A percentile compares a stretch with the other conserved stretches of the same genome.
Conservation (phyloP, 1,284 basidiomycete genomes). For the Sphaerobolus stellatus region DNA sequence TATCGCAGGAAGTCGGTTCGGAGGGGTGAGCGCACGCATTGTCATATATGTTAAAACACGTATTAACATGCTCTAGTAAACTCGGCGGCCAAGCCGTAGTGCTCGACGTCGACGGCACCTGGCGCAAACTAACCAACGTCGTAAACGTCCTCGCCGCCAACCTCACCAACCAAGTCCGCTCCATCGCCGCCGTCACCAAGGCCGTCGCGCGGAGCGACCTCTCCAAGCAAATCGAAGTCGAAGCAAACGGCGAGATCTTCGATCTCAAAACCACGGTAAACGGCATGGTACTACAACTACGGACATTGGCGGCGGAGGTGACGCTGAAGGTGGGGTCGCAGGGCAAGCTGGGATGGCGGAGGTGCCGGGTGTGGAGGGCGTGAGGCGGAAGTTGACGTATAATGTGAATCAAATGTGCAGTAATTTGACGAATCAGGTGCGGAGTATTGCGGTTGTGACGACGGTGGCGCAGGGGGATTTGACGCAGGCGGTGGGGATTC, state of each 20-base stretch:
- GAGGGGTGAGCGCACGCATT: slow-evolving; percentile 60
- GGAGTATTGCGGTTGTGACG: slow-evolving; percentile 88
- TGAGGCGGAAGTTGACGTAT: slow-evolving; percentile 89
- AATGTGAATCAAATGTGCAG: slow-evolving; percentile 95
- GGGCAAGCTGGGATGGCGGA: slow-evolving; percentile 91
- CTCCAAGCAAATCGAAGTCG: slow-evolving; percentile 94
- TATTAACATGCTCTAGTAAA: slow-evolving; percentile 51
- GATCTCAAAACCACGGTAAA: slow-evolving; percentile 99
- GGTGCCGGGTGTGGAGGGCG: slow-evolving; percentile 93
- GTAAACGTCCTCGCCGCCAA: slow-evolving; percentile 94
- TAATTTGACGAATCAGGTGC: slow-evolving; percentile 91
- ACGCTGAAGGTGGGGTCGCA: slow-evolving; percentile 90
- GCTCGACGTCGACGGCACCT: slow-evolving; percentile 90
- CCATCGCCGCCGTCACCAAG: slow-evolving; percentile 95
- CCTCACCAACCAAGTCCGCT: slow-evolving; percentile 91
- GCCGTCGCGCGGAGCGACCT: slow-evolving; percentile 96
- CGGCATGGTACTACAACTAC: slow-evolving; percentile 90
- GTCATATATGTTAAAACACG: slow-evolving; percentile 10
- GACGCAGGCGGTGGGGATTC: slow-evolving; percentile 86
- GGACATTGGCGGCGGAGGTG: slow-evolving; percentile 92
- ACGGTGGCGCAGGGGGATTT: slow-evolving; percentile 89
- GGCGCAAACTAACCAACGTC: slow-evolving; percentile 86
- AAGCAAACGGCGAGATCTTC: slow-evolving; percentile 94
- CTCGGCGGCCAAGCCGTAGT: slow-evolving; percentile 92
- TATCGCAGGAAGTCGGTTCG: slow-evolving; percentile 89